Evolutionary conservation across 305 asterid species (phyloP).

Genomic region (Fraxinus platypoda): DNA sequence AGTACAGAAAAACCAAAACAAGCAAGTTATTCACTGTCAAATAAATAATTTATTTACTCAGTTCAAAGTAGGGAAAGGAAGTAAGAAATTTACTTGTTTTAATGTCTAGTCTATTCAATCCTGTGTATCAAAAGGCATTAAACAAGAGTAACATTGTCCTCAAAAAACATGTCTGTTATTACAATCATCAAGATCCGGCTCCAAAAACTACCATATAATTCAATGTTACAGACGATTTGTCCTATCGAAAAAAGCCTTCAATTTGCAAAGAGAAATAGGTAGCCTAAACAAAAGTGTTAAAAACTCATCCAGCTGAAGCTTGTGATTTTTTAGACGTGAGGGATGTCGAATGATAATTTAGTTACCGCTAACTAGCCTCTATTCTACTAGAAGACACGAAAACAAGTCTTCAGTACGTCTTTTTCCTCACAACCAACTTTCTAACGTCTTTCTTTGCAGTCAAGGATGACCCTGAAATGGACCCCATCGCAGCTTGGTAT

Average conservation of each 20-base stretch:
- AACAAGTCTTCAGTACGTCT: slow-evolving; percentile 49
- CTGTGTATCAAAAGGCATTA: not conserved
- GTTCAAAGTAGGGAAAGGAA: not conserved
- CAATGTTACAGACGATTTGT: not conserved
- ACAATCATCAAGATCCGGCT: not conserved
- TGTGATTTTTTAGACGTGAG: slow-evolving; percentile 1
- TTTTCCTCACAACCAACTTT: slow-evolving; percentile 56
- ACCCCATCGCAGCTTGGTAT: slow-evolving; percentile 51
- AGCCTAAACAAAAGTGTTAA: not conserved
- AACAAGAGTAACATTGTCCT: not conserved
- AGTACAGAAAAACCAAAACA: not conserved
- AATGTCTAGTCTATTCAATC: not conserved
- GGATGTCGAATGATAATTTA: not conserved
- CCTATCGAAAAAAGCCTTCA: not conserved
- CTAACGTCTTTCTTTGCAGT: slow-evolving; percentile 64
- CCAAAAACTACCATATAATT: not conserved
- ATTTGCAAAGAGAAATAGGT: not conserved
- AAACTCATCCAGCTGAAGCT: slow-evolving; percentile 17
- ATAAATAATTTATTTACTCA: not conserved
- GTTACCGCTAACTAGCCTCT: slow-evolving; percentile 1
- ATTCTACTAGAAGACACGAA: not conserved
- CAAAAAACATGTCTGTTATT: not conserved
- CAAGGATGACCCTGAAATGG: slow-evolving; percentile 36
- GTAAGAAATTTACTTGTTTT: not conserved
- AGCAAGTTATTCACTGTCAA: not conserved